Percentiles rank a stretch among this genome's conserved stretches.
phyloP scores from a whole-genome alignment of 495 filamentous ascomycete species.

The Penicillium subrubescens region DNA sequence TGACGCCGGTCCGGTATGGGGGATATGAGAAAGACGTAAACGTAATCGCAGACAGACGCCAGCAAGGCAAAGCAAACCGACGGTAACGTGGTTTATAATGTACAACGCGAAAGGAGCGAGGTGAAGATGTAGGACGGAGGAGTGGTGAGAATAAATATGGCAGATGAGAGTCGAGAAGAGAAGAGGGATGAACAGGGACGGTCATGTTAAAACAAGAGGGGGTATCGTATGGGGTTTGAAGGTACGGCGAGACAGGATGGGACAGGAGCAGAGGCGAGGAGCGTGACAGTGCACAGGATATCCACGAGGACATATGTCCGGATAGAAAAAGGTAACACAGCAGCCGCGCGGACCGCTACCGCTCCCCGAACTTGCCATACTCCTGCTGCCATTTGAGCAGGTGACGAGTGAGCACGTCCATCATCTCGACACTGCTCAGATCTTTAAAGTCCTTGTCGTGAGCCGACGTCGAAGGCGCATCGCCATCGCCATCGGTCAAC shows the following conservation, averaged over 20 bases:
- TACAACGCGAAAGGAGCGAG: constrained; percentile 21
- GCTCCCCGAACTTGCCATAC: constrained; percentile 57
- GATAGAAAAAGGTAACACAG: constrained; percentile 8
- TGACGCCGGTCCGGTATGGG: constrained; percentile 22
- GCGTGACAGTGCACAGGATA: not conserved
- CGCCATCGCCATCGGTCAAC: constrained; percentile 36
- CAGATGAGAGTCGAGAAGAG: not conserved
- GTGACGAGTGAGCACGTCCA: constrained; percentile 75
- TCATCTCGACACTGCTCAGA: constrained; percentile 74
- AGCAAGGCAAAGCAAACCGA: not conserved
- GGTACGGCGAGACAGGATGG: constrained; percentile 6
- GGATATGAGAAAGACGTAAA: constrained; percentile 17
- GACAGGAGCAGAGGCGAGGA: not conserved
- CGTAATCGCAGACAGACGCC: constrained; percentile 12
- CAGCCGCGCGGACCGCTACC: constrained; percentile 31
- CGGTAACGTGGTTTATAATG: constrained; percentile 20
- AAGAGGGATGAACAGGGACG: not conserved
- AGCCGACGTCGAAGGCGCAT: constrained; percentile 19
- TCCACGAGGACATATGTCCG: not conserved
- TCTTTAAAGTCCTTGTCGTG: constrained; percentile 63
- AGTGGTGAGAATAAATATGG: constrained; percentile 3
- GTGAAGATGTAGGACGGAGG: not conserved
- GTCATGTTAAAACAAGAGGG: constrained; percentile 19
- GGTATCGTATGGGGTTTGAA: constrained; percentile 29
- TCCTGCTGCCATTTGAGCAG: constrained; percentile 78